Base-by-base conservation (phyloP, 106 monocot species). In the Gastrodia elata region DNA sequence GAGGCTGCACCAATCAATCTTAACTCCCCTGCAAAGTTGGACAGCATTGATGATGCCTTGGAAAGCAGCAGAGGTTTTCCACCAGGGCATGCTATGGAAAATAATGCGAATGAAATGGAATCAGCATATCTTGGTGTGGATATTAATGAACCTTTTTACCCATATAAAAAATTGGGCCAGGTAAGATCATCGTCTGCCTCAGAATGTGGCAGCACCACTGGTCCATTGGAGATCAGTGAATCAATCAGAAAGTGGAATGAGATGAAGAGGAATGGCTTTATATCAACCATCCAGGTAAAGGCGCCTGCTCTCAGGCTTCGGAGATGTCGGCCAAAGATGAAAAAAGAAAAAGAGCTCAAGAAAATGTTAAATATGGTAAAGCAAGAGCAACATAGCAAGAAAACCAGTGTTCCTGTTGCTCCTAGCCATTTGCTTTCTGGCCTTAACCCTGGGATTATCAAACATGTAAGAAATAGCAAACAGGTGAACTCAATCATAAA, bases 361-460 rank as follows among this genome's bases (percentile, higher is more conserved):
- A 90, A 81, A 46, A 92, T 76, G 46, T 20, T 38, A 9, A 74
- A 82, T 20, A 28, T 40, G 18, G 32, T 56, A 32, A 87, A 76
- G 77, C 65, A 56, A 35, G 78, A 80, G 71, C 86, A 89, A 67
- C 68, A 22, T 30, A 86, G 61, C 39, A 84, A 68, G 72, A 73
- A 82, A 35, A 65, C 34, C 5, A 90, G 82, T 39, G 68, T 75
- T 46, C 79, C 82, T 71, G 81, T 77, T 76, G 81, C 78, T 76
- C 92, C 96, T 4, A 88, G 82, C 81, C 92, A 87, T 33, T 74
- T 92, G 35, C 87, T 97, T 41, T 87, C 92, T 27, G 83, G 87
- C 67, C 41, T 92, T 72, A 88, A 97, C 69, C 96, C 90, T 37
- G 96, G 96, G 68, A 92, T 97, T 71, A 97, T 97, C 27, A 92